Evolutionary conservation across 2,329 filamentous ascomycete species (phyloP), one percentile per base, ranked within the genome.

Genomic region (Daldinia sp.): DNA sequence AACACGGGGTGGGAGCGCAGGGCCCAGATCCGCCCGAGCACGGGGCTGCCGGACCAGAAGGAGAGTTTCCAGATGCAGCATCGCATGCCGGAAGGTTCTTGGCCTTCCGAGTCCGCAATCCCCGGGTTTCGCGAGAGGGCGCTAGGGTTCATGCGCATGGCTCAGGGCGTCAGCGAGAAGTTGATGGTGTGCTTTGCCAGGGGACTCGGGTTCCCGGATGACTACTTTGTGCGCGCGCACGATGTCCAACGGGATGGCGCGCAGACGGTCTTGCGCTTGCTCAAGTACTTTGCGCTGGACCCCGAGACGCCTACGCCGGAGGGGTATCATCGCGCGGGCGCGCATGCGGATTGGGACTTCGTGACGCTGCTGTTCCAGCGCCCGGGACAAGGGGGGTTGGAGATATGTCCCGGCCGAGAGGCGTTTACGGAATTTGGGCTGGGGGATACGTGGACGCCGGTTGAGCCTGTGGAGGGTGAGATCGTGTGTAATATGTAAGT

Each of bases 61-160:
- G 88, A 90, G 76, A 87, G 84, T 10, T 88, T 89, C 74, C 88
- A 90, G 75, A 79, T 90, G 76, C 88, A 90, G 73, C 89, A 88
- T 68, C 86, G 82, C 12, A 82, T 81, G 50, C 78, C 80, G 65
- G 5, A 20, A 9, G 1, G 6, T 0, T 26, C 20, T 13, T 90
- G 88, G 88, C 79, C 88, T 10, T 72, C 77, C 41, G 84, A 88
- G 6, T 70, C 76, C 0, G 71, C 79, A 0, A 76, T 88, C 0
- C 83, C 86, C 0, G 83, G 82, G 0, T 90, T 90, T 76, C 78
- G 81, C 48, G 66, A 75, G 0, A 76, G 74, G 1, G 79, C 82
- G 5, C 76, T 86, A 1, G 70, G 70, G 0, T 90, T 90, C 76
- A 90, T 90, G 87, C 77, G 82, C 56, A 80, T 80, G 61, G 82